Evolutionary conservation across 116 monocot genomes (phyloP).

Genomic region (Phalaenopsis hybrid): DNA sequence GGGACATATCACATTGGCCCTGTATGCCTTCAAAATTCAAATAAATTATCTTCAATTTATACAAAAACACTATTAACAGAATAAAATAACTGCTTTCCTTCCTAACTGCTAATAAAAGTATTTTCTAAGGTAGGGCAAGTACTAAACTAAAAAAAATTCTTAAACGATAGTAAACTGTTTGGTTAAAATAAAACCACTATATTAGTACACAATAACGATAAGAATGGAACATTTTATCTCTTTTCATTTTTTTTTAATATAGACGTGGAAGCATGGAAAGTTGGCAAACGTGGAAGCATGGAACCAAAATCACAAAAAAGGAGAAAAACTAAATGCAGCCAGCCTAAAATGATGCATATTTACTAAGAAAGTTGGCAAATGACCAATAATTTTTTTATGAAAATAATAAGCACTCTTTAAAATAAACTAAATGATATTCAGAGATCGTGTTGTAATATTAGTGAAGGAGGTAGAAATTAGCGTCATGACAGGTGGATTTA

Average conservation of each 20-base stretch:
- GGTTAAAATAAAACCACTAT: background rate
- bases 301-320: background rate
- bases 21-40: conserved; percentile 62
- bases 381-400: background rate
- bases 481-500: background rate
- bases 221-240: background rate
- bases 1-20: conserved; percentile 93
- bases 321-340: background rate
- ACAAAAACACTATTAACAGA: background rate
- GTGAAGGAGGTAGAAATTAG: background rate
- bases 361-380: background rate
- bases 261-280: too few relatives aligned
- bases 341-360: background rate
- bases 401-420: background rate
- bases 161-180: background rate
- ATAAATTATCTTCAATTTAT: background rate
- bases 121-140: background rate
- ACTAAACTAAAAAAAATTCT: background rate
- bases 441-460: background rate
- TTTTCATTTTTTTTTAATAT: background rate
- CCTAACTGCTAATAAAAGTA: background rate
- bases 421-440: background rate
- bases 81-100: background rate
- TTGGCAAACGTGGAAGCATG: background rate
- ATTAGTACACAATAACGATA: background rate